Evolutionary conservation across 345 rosid species (phyloP).

Genomic region (Eucalyptus sideroxylon): DNA sequence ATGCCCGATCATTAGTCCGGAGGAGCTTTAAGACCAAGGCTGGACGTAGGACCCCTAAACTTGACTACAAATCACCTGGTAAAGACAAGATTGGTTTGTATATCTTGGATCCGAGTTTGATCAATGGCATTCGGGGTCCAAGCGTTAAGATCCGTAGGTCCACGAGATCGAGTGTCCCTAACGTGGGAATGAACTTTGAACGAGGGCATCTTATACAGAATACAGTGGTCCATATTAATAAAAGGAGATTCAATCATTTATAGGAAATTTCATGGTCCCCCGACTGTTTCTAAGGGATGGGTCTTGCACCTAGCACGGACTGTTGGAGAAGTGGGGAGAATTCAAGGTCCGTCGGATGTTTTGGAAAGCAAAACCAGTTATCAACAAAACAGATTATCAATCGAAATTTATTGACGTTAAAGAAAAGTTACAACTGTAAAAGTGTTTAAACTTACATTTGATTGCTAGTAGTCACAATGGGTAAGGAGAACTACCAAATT

Average conservation of each 20-base stretch:
- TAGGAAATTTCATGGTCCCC: not conserved
- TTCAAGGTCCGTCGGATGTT: not conserved
- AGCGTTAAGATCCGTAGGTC: not conserved
- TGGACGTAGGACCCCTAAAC: not conserved
- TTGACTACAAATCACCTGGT: not conserved
- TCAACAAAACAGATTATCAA: not conserved
- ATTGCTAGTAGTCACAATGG: not conserved
- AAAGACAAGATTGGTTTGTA: not conserved
- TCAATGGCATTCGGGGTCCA: not conserved
- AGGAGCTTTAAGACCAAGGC: not conserved
- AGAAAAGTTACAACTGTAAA: not conserved
- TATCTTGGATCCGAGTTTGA: not conserved
- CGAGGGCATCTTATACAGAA: not conserved
- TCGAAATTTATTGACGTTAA: fast-evolving
- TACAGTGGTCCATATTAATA: not conserved
- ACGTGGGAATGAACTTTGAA: not conserved
- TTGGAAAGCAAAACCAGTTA: fast-evolving
- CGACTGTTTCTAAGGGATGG: not conserved
- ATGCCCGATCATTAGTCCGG: not conserved
- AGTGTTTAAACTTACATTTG: not conserved
- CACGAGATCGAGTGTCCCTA: not conserved
- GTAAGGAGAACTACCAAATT: not conserved
- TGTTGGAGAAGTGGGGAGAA: not conserved
- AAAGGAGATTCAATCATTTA: not conserved
- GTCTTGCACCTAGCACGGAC: not conserved